Percentiles rank a stretch among this genome's conserved stretches.
phyloP scores from a whole-genome alignment of 768 basidiomycete genomes.

The Phaffia tasmanica region DNA sequence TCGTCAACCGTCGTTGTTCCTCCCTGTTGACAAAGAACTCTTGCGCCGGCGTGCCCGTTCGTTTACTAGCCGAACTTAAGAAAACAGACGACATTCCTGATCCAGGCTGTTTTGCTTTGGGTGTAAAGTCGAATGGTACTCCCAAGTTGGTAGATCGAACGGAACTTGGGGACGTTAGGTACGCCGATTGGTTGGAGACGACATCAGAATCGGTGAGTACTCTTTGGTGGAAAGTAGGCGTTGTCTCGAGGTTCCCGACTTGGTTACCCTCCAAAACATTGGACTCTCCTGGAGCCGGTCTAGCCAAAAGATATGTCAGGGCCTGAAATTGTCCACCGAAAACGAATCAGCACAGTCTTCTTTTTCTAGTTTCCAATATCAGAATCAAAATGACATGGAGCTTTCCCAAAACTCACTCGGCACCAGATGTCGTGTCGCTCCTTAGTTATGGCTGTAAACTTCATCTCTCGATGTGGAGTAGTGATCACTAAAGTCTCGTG shows the following conservation, averaged over 20 bases:
- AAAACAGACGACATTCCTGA: slow-evolving; percentile 69
- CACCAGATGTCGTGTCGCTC: slow-evolving; percentile 97
- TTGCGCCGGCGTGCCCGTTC: slow-evolving; percentile 78
- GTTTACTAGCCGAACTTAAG: slow-evolving; percentile 61
- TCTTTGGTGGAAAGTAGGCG: not conserved
- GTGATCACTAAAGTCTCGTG: slow-evolving; percentile 87
- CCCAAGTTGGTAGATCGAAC: slow-evolving; percentile 45
- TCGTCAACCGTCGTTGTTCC: slow-evolving; percentile 29
- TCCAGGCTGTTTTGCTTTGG: slow-evolving; percentile 58
- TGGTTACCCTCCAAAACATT: slow-evolving; percentile 11
- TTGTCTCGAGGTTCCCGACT: slow-evolving; percentile 19
- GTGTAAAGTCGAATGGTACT: slow-evolving; percentile 53
- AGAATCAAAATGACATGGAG: not conserved
- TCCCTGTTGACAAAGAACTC: slow-evolving; percentile 56
- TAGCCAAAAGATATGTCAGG: slow-evolving; percentile 73
- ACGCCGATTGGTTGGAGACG: not conserved
- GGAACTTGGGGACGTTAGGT: slow-evolving; percentile 15
- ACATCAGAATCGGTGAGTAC: slow-evolving; percentile 1
- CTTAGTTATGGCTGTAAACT: slow-evolving; percentile 90
- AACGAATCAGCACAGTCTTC: not conserved
- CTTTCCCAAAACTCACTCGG: slow-evolving; percentile 47
- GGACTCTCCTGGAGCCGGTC: slow-evolving; percentile 45
- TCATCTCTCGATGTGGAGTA: slow-evolving; percentile 91
- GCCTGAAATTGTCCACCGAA: slow-evolving; percentile 48
- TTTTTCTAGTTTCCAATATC: not conserved